phyloP scores from a whole-genome alignment of 352 stramenopile species.

The Pythium graminicola region DNA sequence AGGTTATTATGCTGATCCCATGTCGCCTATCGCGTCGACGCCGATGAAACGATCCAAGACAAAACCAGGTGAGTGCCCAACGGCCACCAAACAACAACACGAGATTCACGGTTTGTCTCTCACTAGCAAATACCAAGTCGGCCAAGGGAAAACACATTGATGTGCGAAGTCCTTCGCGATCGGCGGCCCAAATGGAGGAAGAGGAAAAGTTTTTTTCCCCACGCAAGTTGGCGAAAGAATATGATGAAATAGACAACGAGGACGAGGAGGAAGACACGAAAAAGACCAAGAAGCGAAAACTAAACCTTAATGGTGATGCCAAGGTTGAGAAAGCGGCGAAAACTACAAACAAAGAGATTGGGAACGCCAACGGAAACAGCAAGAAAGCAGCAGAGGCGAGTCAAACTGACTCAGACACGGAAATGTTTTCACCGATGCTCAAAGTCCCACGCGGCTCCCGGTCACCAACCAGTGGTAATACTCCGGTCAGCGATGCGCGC shows the following conservation, averaged over 20 bases:
- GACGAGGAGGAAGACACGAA: background rate
- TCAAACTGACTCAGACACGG: slow-evolving; percentile 33
- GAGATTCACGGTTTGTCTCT: too few species aligned
- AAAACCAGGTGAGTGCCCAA: slow-evolving; percentile 30
- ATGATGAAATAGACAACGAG: slow-evolving; percentile 23
- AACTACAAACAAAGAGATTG: background rate
- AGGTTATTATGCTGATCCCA: slow-evolving; percentile 71
- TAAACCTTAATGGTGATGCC: background rate
- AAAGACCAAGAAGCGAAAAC: slow-evolving; percentile 6
- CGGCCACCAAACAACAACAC: too few species aligned
- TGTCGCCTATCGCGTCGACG: slow-evolving; percentile 79
- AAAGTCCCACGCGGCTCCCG: slow-evolving; percentile 36
- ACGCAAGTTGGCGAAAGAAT: slow-evolving; percentile 55
- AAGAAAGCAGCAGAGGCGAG: background rate
- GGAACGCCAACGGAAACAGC: background rate
- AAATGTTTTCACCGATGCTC: slow-evolving; percentile 70
- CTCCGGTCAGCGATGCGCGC: slow-evolving; percentile 24
- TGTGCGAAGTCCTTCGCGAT: slow-evolving; percentile 15
- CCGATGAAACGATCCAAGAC: slow-evolving; percentile 70
- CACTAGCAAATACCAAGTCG: slow-evolving; percentile 48
- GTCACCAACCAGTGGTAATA: slow-evolving; percentile 29
- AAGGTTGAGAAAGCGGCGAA: background rate
- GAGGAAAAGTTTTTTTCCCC: slow-evolving; percentile 54
- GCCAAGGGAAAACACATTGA: slow-evolving; percentile 35
- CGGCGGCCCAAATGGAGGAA: slow-evolving; percentile 22